Base-by-base conservation (phyloP, 2,329 filamentous ascomycete species). In the Phaeosphaeriaceae sp. region DNA sequence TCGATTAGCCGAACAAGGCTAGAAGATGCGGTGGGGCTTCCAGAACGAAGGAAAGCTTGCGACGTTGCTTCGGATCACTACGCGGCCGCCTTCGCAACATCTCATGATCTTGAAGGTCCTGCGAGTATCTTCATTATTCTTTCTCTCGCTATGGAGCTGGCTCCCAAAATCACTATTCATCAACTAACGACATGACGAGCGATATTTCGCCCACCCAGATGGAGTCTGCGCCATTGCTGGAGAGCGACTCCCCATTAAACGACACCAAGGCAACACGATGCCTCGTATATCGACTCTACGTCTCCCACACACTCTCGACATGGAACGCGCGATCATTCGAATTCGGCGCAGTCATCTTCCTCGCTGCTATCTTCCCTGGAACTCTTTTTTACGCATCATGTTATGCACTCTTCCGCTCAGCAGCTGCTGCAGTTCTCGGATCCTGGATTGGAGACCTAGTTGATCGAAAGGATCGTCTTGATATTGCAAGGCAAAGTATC, bases 351-450 rank as follows among this genome's bases (percentile, higher is more conserved):
- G 74, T 80, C 11, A 68, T 81, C 11, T 81, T 79, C 58, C 68
- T 81, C 1, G 76, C 76, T 2, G 56, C 65, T 3, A 74, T 79
- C 26, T 79, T 74, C 40, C 77, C 77, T 0, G 60, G 77, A 0
- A 89, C 86, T 0, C 74, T 91, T 17, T 76, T 88, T 17, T 87
- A 84, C 29, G 79, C 86, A 47, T 89, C 87, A 0, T 73, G 87
- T n/a, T 91, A 90, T 62, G 87, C 87, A 0, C 72, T 90, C 6
- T 75, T 80, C 4, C 81, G 88, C 17, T 79, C 82, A 5, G 71
- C 77, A 0, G 76, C 83, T 0, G 85, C 85, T 0, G 80, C 87
- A 3, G 21, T 84, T 0, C 73, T 89, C 6, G 81, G 86, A 0
- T 81, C 83, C 11, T 75, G 75, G 37, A 68, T 90, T 5, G 88